Evolutionary conservation across 805 yeast species (phyloP), one percentile per base, ranked within the genome.

Genomic region (Candida berthetii): DNA sequence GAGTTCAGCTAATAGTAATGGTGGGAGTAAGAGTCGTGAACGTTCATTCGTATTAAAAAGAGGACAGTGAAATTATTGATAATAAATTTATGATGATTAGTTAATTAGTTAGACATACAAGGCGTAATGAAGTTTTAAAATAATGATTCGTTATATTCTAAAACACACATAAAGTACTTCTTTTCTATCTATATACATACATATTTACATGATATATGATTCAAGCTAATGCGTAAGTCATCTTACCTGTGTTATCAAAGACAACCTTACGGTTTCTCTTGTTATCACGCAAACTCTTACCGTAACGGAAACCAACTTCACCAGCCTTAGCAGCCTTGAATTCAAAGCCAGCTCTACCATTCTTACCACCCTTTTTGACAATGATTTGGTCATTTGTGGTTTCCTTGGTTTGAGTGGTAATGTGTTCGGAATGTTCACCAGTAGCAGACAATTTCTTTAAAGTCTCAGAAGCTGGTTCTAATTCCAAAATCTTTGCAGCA

Each of bases 301-400:
- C 98, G 59, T 91, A 91, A 58, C 98, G 80, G 74, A 68, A 78
- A 39, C 98, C 99, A 41, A 89, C 93, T 42, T 78, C 67, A 31
- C 96, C 97, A 37, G 84, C 87, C 56, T 74, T 79, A 36, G 88
- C 83, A 47, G 80, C 74, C 17, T 84, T 80, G 64, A 91, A 90
- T 57, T 78, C 79, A 72, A 84, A 85, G 40, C 72, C 72, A 40
- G 75, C 64, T 57, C 81, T 77, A 54, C 89, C 96, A n/a, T 42
- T 22, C 25, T 22, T 22, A 22, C 25, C 9, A 9, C 8, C 25
- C 9, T 22, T 9, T 9, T 22, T 22, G 25, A 22, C 9, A 9
- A 22, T 22, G 6, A 22, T 22, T 22, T 22, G 6, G 37, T 24
- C 46, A 43, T 2, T 39, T 41, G 3, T 47, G 16, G 32, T 52